Conservation (phyloP, 257 asterid species). For the Anisodus tanguticus region DNA sequence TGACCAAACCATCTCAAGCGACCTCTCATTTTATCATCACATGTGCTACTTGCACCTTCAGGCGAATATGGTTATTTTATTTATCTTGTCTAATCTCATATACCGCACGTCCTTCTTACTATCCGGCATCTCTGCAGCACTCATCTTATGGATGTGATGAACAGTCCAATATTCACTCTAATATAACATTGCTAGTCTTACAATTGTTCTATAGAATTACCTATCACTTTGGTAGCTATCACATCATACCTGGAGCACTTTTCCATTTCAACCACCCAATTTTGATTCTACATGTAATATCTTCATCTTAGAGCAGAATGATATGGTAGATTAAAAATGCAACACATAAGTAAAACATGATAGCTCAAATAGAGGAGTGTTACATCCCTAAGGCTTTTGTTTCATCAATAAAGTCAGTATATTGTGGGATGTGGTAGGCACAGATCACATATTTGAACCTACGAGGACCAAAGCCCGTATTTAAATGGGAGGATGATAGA, state of each 20-base stretch:
- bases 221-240: neutral
- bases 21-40: neutral
- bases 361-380: neutral
- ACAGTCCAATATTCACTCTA: neutral
- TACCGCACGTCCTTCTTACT: neutral
- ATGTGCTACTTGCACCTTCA: neutral
- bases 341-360: neutral
- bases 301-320: neutral
- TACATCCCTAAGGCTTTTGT: neutral
- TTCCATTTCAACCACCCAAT: conserved; percentile 1
- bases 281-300: neutral
- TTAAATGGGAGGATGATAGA: conserved; percentile 2
- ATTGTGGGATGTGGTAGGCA: neutral
- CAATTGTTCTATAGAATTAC: neutral
- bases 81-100: conserved; percentile 12
- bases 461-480: neutral
- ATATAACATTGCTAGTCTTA: neutral
- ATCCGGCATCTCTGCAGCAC: conserved; percentile 1
- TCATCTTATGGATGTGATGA: neutral
- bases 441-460: neutral
- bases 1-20: too few species aligned
- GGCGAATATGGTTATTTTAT: neutral
- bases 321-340: neutral
- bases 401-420: conserved; percentile 2
- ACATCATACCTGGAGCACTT: neutral